Conservation (phyloP, 1,284 basidiomycete species). For the Ganoderma leucocontextum region DNA sequence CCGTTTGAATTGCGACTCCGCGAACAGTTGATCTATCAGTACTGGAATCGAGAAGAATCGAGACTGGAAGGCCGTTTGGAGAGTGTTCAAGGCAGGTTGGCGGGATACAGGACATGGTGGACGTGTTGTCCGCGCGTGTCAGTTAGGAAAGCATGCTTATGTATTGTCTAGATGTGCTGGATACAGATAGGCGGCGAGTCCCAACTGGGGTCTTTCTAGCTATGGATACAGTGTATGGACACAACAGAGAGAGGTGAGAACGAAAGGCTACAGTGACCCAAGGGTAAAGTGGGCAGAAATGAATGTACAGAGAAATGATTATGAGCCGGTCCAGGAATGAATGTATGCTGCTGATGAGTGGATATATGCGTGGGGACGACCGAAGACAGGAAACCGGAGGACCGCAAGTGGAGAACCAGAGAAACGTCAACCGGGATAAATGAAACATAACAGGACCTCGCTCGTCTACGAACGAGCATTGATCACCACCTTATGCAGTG, state of each 20-base stretch:
- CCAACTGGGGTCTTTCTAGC: neutral
- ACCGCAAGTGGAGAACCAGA: neutral
- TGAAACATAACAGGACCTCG: neutral
- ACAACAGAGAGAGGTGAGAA: conserved; percentile 12
- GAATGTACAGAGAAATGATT: conserved; percentile 15
- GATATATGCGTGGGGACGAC: neutral
- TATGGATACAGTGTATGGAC: conserved; percentile 21
- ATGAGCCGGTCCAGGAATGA: conserved; percentile 5
- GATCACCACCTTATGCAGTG: conserved; percentile 17
- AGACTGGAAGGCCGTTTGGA: no score
- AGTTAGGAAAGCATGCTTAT: neutral
- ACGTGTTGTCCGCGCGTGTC: no score
- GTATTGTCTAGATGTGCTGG: conserved; percentile 15
- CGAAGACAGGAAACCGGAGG: neutral
- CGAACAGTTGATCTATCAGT: neutral
- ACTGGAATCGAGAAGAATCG: no score
- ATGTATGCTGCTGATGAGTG: neutral
- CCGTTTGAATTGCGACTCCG: neutral
- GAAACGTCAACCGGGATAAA: neutral
- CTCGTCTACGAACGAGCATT: neutral
- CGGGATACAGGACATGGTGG: no score
- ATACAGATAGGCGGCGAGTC: conserved; percentile 7
- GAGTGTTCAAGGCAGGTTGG: no score
- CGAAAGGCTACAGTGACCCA: conserved; percentile 9
- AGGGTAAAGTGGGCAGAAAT: neutral